These are phyloP conservation scores for Podila minutissima DNA, from an alignment of 192 early-diverging fungal genomes.

Conservation along the genomic window DNA sequence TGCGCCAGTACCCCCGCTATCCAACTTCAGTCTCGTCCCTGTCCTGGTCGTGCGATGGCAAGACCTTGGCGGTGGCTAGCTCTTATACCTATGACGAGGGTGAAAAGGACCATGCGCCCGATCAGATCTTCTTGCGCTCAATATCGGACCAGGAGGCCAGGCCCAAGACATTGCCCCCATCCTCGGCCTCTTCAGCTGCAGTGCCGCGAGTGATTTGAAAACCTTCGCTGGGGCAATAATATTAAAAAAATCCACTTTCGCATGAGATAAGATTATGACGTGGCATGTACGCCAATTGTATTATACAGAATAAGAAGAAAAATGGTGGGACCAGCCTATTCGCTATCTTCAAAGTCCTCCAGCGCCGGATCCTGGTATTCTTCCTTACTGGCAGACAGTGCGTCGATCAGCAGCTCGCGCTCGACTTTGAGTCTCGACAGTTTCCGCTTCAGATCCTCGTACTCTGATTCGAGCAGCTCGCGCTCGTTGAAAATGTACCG, in stretches of 20 bases:
- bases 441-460: conserved; percentile 43
- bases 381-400: conserved; percentile 16
- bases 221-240: too few relatives aligned
- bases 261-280: too few relatives aligned
- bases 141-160: conserved; percentile 58
- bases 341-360: conserved; percentile 40
- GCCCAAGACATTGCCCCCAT: conserved; percentile 39
- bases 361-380: conserved; percentile 40
- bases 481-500: conserved; percentile 45
- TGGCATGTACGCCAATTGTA: neutral
- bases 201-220: conserved; percentile 17
- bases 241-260: too few relatives aligned
- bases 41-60: conserved; percentile 84
- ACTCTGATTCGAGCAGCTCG: conserved; percentile 34
- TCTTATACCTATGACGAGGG: conserved; percentile 97
- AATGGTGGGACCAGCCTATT: neutral
- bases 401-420: conserved; percentile 32
- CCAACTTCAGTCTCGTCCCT: conserved; percentile 85
- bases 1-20: conserved; percentile 84
- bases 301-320: neutral
- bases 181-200: conserved; percentile 32
- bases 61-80: conserved; percentile 82
- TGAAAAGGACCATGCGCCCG: conserved; percentile 85
- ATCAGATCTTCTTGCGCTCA: conserved; percentile 81
- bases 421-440: conserved; percentile 24